Evolutionary conservation across 441 rosid species (phyloP).

Genomic region (Croton laevigatus): DNA sequence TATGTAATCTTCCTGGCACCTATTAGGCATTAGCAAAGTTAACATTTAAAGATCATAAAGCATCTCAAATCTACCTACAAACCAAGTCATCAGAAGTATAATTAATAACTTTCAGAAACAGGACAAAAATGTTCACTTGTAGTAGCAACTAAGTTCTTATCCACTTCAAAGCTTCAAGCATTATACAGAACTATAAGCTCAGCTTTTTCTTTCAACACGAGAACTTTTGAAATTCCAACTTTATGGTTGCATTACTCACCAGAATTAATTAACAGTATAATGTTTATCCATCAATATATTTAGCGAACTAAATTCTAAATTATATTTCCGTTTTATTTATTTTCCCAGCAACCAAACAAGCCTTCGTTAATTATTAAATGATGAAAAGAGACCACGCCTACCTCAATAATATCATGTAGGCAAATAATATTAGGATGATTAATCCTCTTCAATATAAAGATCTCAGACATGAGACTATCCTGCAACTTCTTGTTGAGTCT

Average conservation of each 20-base stretch:
- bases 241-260: not conserved
- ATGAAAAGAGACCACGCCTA: conserved; percentile 20
- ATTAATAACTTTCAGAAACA: not conserved
- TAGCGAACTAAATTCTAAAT: not conserved
- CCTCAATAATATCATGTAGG: conserved; percentile 91
- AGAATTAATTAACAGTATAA: not conserved
- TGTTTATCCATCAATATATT: not conserved
- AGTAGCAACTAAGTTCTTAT: conserved; percentile 3
- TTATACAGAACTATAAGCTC: not conserved
- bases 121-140: not conserved
- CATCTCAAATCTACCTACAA: not conserved
- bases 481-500: conserved; percentile 80
- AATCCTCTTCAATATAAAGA: conserved; percentile 66
- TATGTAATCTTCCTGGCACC: conserved; percentile 79
- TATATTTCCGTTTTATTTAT: not conserved
- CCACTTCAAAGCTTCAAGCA: not conserved
- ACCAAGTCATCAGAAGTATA: not conserved
- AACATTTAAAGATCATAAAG: not conserved
- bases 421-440: conserved; percentile 86
- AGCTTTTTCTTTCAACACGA: not conserved
- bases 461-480: conserved; percentile 93
- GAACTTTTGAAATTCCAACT: not conserved
- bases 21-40: conserved; percentile 24
- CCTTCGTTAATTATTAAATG: not conserved
- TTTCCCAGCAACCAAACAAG: not conserved